Evolutionary conservation across 2,329 filamentous ascomycete genomes (phyloP).

Genomic region (Paecilomyces dactylethromorphus): DNA sequence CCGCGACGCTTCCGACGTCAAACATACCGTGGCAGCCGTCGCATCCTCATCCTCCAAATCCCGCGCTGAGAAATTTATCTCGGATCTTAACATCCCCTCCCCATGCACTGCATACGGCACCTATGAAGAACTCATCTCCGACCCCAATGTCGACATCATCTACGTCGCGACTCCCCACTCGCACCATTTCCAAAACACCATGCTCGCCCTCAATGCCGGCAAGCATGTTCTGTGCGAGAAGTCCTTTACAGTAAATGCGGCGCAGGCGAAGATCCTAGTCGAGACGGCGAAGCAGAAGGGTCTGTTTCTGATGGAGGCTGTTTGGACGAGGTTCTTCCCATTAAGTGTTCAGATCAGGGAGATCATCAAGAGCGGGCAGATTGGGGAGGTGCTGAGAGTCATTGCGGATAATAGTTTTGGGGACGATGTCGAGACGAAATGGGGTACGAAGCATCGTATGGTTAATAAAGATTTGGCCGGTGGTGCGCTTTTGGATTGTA

Average conservation of each 20-base stretch:
- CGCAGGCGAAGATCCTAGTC: slow-evolving; percentile 66
- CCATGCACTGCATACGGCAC: slow-evolving; percentile 69
- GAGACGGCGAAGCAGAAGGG: slow-evolving; percentile 66
- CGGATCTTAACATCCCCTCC: slow-evolving; percentile 61
- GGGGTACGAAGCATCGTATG: slow-evolving; percentile 64
- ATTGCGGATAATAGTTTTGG: slow-evolving; percentile 58
- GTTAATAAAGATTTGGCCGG: slow-evolving; percentile 78
- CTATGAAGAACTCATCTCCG: slow-evolving; percentile 73
- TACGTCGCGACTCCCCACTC: slow-evolving; percentile 89
- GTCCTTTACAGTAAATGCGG: slow-evolving; percentile 76
- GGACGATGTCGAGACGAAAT: slow-evolving; percentile 53
- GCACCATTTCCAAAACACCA: slow-evolving; percentile 86
- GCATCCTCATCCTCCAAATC: slow-evolving; percentile 69
- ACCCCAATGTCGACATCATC: slow-evolving; percentile 74
- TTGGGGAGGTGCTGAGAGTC: slow-evolving; percentile 54
- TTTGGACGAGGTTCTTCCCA: slow-evolving; percentile 87
- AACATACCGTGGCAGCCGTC: slow-evolving; percentile 71
- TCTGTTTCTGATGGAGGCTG: slow-evolving; percentile 76
- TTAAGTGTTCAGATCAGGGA: slow-evolving; percentile 63
- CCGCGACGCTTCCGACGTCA: slow-evolving; percentile 64
- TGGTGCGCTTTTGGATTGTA: slow-evolving; percentile 68
- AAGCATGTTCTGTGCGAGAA: slow-evolving; percentile 92
- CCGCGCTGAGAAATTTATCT: slow-evolving; percentile 66
- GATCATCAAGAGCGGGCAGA: slow-evolving; percentile 51
- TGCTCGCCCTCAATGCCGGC: slow-evolving; percentile 74